Base-by-base conservation (phyloP, 2,329 filamentous ascomycete genomes). In the Raffaelea deltoideospora region DNA sequence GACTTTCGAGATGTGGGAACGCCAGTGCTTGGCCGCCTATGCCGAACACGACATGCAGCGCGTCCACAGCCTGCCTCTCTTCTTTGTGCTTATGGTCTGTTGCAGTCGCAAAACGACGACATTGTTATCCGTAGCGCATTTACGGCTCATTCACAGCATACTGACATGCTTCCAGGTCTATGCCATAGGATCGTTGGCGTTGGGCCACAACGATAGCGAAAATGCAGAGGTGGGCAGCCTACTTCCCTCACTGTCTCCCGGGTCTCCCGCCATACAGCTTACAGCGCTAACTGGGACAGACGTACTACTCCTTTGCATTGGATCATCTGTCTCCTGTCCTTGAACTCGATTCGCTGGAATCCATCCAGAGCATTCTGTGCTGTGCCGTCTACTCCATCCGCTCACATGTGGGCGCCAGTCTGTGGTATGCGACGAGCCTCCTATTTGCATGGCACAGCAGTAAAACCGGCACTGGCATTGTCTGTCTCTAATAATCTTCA, bases 331-430 rank as follows among this genome's bases (percentile, higher is more conserved):
- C 10, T 6, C 8, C 19, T 2, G 34, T 17, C 17, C n/a, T 36
- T 20, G 20, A n/a, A 7, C 15, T 32, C 7, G 30, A 37, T 18
- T 15, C 6, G 6, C 37, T 56, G 1, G 48, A 53, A 38, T 49
- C 52, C 1, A 53, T 57, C 33, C 53, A 57, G 37, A 49, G 48
- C 3, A 46, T 56, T 9, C 37, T 57, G 2, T 53, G 49, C 29
- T 54, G 46, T 35, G 52, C 52, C 1, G 47, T 55, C 5, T 54
- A 52, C 21, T 53, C 53, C n/a, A 38, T 53, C 24, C 37, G 51
- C 31, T 53, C 51, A 0, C 41, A 50, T 1, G 40, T 46, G 5
- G 54, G 53, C 3, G 43, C 47, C 10, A 50, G 47, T 3, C 28
- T 49, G 3, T 56, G 51, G 35, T 32, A 9, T 9, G 34, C 23